A percentile compares a stretch with the other conserved stretches of the same genome.
phyloP scores from a whole-genome alignment of 2,329 filamentous ascomycete species.

The Xenoacremonium recifei region DNA sequence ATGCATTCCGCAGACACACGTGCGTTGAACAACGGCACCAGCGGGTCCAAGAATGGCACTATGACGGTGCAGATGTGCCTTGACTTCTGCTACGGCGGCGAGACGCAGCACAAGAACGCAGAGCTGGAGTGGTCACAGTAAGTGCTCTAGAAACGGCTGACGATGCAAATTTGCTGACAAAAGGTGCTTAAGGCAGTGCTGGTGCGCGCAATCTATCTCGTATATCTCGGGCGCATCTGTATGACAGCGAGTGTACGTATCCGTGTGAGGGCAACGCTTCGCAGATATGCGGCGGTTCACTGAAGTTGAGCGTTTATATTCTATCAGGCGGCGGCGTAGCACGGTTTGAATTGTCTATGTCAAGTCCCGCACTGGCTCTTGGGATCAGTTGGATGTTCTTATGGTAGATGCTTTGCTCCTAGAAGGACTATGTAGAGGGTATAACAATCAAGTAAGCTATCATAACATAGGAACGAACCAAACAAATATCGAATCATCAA shows the following conservation, averaged over 20 bases:
- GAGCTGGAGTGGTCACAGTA: constrained; percentile 54
- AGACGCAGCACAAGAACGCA: constrained; percentile 45
- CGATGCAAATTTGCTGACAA: too few species aligned
- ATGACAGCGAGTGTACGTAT: constrained; percentile 48
- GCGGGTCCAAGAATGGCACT: constrained; percentile 38
- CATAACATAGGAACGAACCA: too few species aligned
- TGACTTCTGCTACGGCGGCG: constrained; percentile 44
- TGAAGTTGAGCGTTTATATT: constrained; percentile 48
- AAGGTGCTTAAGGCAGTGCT: constrained; percentile 52
- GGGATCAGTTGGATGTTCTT: constrained; percentile 4
- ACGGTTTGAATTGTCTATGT: constrained; percentile 4
- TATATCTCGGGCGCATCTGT: constrained; percentile 43
- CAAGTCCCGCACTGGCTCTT: too few species aligned
- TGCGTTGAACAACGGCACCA: constrained; percentile 45
- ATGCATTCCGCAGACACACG: constrained; percentile 41
- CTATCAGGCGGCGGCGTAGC: constrained; percentile 12
- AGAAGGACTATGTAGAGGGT: too few species aligned
- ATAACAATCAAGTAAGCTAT: too few species aligned
- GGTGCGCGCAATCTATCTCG: constrained; percentile 53
- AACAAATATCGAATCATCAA: too few species aligned
- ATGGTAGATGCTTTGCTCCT: constrained; percentile 5
- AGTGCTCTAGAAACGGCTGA: too few species aligned
- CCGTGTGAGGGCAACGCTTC: constrained; percentile 52
- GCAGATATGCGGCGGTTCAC: constrained; percentile 52
- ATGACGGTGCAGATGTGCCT: constrained; percentile 55